A percentile compares a stretch with the other conserved stretches of the same genome.
These are phyloP conservation scores for Perkinsus olseni DNA, from an alignment of 169 alveolate genomes.

Conservation along the genomic window DNA sequence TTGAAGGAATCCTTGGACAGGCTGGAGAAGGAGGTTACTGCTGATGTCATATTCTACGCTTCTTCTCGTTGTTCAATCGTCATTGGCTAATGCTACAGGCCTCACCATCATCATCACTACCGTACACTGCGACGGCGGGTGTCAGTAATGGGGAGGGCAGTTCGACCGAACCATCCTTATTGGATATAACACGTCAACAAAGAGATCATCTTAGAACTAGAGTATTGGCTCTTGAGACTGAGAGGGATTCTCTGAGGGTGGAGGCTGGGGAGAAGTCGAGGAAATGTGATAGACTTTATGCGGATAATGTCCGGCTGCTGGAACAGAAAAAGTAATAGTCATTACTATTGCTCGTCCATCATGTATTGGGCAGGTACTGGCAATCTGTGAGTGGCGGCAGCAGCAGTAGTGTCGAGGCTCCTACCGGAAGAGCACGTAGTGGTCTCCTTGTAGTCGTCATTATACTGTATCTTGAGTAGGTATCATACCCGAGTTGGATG, in stretches of 20 bases:
- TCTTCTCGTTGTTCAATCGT: background rate
- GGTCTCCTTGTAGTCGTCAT: no score
- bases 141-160: no score
- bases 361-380: background rate
- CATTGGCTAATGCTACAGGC: background rate
- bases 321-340: background rate
- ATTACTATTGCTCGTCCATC: no score
- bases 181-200: background rate
- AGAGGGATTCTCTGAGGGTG: background rate
- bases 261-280: background rate
- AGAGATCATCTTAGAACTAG: background rate
- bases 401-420: background rate
- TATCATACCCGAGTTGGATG: background rate
- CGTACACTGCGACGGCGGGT: background rate
- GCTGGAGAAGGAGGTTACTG: background rate
- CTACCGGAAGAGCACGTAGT: background rate
- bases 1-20: background rate
- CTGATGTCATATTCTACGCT: background rate
- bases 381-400: background rate
- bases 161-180: background rate
- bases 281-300: background rate
- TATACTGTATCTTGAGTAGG: background rate
- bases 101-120: background rate
- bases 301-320: background rate
- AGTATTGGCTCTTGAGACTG: background rate